These are phyloP conservation scores for Moesziomyces antarcticus DNA, from an alignment of 1,284 basidiomycete species.

Conservation along the genomic window DNA sequence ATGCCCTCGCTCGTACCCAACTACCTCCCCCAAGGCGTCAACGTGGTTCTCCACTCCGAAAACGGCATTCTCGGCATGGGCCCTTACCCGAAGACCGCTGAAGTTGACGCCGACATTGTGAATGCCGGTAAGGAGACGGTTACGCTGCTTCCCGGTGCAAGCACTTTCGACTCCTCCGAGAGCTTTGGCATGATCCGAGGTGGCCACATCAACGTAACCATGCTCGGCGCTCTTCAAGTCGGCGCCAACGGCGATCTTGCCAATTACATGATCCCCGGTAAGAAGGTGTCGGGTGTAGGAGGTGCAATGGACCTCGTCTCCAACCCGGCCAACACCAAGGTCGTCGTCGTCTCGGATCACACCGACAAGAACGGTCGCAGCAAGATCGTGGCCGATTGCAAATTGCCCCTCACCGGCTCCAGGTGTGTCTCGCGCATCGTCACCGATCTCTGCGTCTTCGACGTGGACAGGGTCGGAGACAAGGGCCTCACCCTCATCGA, in stretches of 20 bases:
- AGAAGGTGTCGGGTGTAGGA: constrained; percentile 81
- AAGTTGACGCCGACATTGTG: constrained; percentile 67
- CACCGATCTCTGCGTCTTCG: constrained; percentile 88
- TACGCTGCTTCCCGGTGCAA: constrained; percentile 83
- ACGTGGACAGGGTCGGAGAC: constrained; percentile 77
- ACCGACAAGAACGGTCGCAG: constrained; percentile 86
- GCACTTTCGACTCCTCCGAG: constrained; percentile 90
- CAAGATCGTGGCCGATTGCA: constrained; percentile 86
- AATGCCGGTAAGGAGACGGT: constrained; percentile 90
- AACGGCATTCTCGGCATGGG: constrained; percentile 66
- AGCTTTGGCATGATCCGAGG: constrained; percentile 95
- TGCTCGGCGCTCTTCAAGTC: constrained; percentile 92
- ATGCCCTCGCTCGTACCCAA: constrained; percentile 64
- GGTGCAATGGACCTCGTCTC: constrained; percentile 85
- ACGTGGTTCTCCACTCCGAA: constrained; percentile 60
- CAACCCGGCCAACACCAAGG: constrained; percentile 55
- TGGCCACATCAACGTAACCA: constrained; percentile 92
- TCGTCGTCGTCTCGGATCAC: constrained; percentile 87
- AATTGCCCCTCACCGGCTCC: constrained; percentile 86
- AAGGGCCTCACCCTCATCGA: constrained; percentile 83
- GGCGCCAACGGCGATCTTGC: constrained; percentile 93
- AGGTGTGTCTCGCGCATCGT: constrained; percentile 87
- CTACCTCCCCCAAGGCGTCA: constrained; percentile 61
- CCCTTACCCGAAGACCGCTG: constrained; percentile 55
- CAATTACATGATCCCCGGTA: constrained; percentile 97